Evolutionary conservation across 2,329 filamentous ascomycete species (phyloP), one percentile per base, ranked within the genome.

Genomic region (Pochonia chlamydosporia): DNA sequence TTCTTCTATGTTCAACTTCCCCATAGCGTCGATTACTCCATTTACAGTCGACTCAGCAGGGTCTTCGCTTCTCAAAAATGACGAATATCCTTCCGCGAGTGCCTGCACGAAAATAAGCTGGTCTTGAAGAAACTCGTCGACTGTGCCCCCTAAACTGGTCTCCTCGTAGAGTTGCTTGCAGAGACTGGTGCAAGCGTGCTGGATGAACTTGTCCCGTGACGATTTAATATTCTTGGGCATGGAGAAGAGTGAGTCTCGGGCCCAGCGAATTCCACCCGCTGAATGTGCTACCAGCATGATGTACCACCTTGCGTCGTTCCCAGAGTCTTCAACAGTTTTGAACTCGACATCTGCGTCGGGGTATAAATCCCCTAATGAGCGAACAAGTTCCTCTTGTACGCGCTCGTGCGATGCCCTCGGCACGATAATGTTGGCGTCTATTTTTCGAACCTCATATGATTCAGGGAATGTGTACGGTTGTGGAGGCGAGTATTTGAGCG

Each of bases 31-130:
- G 7, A 56, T 58, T 53, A 68, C 53, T 3, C 52, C 58, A 47
- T 64, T 60, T 16, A 16, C 23, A 8, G 26, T 13, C 28, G 24
- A 40, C 23, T 18, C 13, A 5, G 45, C 35, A 7, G 48, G 48
- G 8, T 43, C 21, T 1, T 52, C 55, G 28, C 58, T 54, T 44
- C 66, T 56, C 10, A 65, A 68, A 48, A 79, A 74, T 3, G 67
- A 72, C 10, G 78, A 78, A 43, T 59, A 65, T 0, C 76, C 79
- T 11, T 73, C 67, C 2, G 77, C 74, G 9, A 84, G 63, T 4
- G 76, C 75, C 59, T 84, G 80, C 55, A 82, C 81, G 16, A 79
- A 66, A 3, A 83, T 64, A 21, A 84, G 55, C 59, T 84, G 81
- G 59, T 84, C 81, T 61, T 83, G 78, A 13, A 84, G 65, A 56